phyloP scores from a whole-genome alignment of 768 basidiomycete species.

The Mycena capillaripes region DNA sequence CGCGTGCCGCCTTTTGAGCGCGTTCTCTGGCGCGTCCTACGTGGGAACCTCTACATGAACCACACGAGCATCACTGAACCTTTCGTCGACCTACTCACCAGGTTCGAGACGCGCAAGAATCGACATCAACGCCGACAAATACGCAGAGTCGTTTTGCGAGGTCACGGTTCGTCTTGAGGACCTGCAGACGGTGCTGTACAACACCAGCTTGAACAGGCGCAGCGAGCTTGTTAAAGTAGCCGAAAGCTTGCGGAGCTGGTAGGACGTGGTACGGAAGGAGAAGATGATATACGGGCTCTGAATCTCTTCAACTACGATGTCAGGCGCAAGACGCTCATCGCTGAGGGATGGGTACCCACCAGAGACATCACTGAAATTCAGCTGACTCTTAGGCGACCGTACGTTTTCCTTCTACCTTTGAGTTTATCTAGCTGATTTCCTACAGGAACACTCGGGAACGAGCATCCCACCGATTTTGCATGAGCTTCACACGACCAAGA shows the following conservation, averaged over 20 bases:
- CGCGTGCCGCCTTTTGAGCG: constrained; percentile 96
- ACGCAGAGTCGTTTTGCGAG: constrained; percentile 90
- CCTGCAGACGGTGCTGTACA: constrained; percentile 88
- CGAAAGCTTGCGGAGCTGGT: constrained; percentile 90
- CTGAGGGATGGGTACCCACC: constrained; percentile 98
- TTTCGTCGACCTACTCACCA: constrained; percentile 89
- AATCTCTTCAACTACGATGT: constrained; percentile 97
- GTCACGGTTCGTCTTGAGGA: constrained; percentile 93
- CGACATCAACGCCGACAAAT: constrained; percentile 94
- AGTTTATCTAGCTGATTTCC: not conserved
- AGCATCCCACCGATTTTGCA: constrained; percentile 93
- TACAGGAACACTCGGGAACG: constrained; percentile 92
- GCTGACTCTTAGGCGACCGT: constrained; percentile 87
- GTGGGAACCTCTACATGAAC: constrained; percentile 99
- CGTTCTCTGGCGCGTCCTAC: constrained; percentile 96
- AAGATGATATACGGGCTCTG: constrained; percentile 94
- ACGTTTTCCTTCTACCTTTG: too few species aligned
- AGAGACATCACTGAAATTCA: constrained; percentile 92
- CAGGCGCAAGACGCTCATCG: constrained; percentile 93
- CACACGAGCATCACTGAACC: constrained; percentile 95
- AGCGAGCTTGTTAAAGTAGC: constrained; percentile 87
- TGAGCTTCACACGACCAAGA: constrained; percentile 90
- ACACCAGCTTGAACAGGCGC: constrained; percentile 87
- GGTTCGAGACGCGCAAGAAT: constrained; percentile 94
- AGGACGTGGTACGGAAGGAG: constrained; percentile 94